Evolutionary conservation across 352 stramenopile species (phyloP).

Genomic region (Blastocystis sp.): DNA sequence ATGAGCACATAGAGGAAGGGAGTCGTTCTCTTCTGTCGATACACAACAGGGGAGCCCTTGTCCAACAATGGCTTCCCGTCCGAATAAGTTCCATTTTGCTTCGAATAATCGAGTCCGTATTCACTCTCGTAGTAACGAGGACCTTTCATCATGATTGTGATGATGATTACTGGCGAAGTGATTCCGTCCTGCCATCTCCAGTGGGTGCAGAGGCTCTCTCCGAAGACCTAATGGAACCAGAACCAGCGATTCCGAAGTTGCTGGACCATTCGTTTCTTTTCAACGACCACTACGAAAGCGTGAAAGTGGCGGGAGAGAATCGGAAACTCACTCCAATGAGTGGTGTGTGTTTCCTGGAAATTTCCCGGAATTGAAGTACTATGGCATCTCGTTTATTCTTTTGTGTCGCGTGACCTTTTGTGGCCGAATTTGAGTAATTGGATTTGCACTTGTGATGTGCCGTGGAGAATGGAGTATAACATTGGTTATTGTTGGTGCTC

Average conservation of each 20-base stretch:
- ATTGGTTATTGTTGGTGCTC: slow-evolving; percentile 33
- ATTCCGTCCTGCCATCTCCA: no score
- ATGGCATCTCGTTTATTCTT: slow-evolving; percentile 1
- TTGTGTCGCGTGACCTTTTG: background rate
- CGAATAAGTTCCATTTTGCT: background rate
- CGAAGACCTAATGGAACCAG: no score
- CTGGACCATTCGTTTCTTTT: no score
- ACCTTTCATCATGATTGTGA: slow-evolving; percentile 3
- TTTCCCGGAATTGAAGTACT: slow-evolving; percentile 2
- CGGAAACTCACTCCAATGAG: no score
- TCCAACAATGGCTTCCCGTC: slow-evolving; percentile 11
- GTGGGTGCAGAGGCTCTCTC: no score
- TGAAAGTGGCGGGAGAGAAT: no score
- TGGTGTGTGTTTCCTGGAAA: slow-evolving; percentile 22
- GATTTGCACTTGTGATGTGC: slow-evolving; percentile 34
- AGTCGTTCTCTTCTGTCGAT: background rate
- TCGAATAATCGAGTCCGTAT: background rate
- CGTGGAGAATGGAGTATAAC: slow-evolving; percentile 32
- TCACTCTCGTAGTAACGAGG: background rate
- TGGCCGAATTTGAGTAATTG: background rate
- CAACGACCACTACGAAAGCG: no score
- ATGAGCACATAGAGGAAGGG: background rate
- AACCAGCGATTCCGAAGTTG: no score
- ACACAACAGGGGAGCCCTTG: background rate
- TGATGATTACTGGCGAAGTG: no score